Evolutionary conservation across 192 early-diverging fungal genomes (phyloP).

Genomic region (Cetraspora pellucida): DNA sequence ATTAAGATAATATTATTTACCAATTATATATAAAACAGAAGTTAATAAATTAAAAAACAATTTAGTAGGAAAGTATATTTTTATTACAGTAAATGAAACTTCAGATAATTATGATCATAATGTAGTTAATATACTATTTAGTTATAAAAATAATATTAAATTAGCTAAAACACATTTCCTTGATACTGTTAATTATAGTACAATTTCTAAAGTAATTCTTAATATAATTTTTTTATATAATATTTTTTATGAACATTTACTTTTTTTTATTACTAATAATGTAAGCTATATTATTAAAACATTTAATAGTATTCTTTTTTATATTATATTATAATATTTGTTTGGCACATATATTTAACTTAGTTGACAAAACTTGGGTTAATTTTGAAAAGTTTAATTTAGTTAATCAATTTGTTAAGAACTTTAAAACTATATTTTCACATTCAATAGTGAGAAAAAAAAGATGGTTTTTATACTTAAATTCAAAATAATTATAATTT

Average conservation of each 20-base stretch:
- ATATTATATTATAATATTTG: no score
- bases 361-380: no score
- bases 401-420: background rate
- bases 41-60: background rate
- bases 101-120: background rate
- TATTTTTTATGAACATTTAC: background rate
- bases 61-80: conserved; percentile 4
- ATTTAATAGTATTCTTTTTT: no score
- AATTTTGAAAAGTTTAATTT: no score
- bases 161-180: background rate
- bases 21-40: background rate
- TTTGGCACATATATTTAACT: no score
- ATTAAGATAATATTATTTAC: no score
- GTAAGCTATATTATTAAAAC: no score
- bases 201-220: background rate
- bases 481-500: no score
- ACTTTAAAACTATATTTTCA: background rate
- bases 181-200: conserved; percentile 5
- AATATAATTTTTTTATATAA: background rate
- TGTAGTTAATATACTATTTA: conserved; percentile 20
- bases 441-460: background rate
- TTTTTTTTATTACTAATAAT: background rate
- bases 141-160: conserved; percentile 5
- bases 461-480: background rate
- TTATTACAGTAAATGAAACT: background rate